phyloP scores from a whole-genome alignment of 2,329 filamentous ascomycete genomes.

The Xylariales sp. region DNA sequence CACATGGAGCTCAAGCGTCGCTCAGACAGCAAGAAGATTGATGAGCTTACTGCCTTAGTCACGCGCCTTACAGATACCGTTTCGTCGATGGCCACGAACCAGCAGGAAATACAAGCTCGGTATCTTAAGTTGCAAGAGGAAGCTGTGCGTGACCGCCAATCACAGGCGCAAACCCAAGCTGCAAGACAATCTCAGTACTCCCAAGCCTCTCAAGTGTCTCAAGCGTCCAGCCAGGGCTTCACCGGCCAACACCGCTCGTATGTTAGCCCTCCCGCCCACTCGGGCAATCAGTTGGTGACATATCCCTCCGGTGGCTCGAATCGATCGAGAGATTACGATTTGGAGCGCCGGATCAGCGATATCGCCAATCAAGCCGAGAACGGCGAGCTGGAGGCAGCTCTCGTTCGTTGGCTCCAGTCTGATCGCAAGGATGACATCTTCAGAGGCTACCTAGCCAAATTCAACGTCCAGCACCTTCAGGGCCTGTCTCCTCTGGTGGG shows the following conservation, averaged over 20 bases:
- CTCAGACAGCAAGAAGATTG: constrained; percentile 60
- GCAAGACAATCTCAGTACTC: constrained; percentile 8
- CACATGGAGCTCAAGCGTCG: constrained; percentile 47
- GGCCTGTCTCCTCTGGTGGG: constrained; percentile 57
- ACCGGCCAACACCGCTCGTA: constrained; percentile 16
- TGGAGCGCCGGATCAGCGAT: constrained; percentile 48
- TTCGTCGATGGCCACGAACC: constrained; percentile 63
- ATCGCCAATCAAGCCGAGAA: constrained; percentile 61
- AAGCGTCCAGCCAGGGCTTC: constrained; percentile 22
- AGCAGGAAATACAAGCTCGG: constrained; percentile 64
- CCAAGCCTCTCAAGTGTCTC: constrained; percentile 18
- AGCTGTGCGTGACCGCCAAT: constrained; percentile 31
- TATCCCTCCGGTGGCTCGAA: constrained; percentile 36
- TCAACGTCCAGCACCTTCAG: constrained; percentile 48
- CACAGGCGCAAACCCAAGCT: background rate
- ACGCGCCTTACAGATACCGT: constrained; percentile 65
- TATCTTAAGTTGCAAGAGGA: constrained; percentile 55
- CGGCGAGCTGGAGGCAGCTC: constrained; percentile 57
- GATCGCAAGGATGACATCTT: constrained; percentile 61
- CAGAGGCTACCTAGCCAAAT: constrained; percentile 47
- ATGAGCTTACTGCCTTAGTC: constrained; percentile 65
- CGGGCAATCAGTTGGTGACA: constrained; percentile 30
- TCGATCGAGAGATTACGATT: constrained; percentile 45
- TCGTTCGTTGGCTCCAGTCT: constrained; percentile 64
- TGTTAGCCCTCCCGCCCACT: constrained; percentile 23